Base-by-base conservation (phyloP, 139 green algal genomes). In the Closterium sp. region DNA sequence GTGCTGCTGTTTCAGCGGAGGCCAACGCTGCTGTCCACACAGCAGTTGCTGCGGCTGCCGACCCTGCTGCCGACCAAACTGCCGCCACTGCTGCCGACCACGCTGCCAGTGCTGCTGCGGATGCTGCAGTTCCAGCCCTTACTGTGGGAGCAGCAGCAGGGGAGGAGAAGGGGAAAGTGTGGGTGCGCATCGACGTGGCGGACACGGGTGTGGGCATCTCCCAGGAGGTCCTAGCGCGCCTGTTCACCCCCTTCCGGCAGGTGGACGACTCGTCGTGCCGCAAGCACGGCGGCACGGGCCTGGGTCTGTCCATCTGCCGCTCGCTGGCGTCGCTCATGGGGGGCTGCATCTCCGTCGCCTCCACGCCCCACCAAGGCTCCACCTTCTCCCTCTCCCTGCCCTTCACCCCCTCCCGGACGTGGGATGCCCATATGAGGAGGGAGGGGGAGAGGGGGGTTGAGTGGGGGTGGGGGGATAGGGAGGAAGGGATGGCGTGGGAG, bases 131-230 rank as follows among this genome's bases (percentile, higher is more conserved):
- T n/a, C n/a, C n/a, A n/a, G n/a, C n/a, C n/a, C n/a, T n/a, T n/a
- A n/a, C n/a, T n/a, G n/a, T n/a, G n/a, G n/a, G n/a, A n/a, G n/a
- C n/a, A n/a, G n/a, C 55, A 76, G 55, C 55, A 76, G 55, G 1
- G 4, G 55, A 76, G 55, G 55, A 87, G 84, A 55, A 88, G 31
- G 55, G 30, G 84, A 55, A 88, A 9, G 34, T 88, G 85, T 33
- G 28, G 33, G 25, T 88, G 33, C 33, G 85, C 1, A 38, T 90
- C 19, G 31, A 30, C 6, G 95, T 97, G 28, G 86, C 23, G 1
- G 96, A 97, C 95, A 96, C 91, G 3, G 96, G 96, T 83, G 96
- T 97, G 43, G 96, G 96, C 87, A 96, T 97, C 34, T 34, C 84
- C 1, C 8, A 64, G 2, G 92, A 90, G 25, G 38, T 34, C n/a